These are phyloP conservation scores for Dictyostelium capitatum DNA, from an alignment of 78 protist genomes.

Conservation along the genomic window DNA sequence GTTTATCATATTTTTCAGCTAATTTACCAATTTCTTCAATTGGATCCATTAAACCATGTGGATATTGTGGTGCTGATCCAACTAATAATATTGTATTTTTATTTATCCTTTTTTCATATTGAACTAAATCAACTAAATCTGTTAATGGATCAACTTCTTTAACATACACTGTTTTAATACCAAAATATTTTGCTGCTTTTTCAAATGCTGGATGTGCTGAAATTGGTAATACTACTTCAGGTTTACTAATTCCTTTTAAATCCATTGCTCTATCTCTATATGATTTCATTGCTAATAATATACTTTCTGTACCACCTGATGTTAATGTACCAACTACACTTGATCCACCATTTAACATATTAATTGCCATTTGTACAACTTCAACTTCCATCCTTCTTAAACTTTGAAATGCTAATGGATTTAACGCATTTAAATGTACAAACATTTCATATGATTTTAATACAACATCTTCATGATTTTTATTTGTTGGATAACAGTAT, in stretches of 20 bases:
- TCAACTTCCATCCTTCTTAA: conserved; percentile 93
- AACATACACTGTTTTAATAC: conserved; percentile 63
- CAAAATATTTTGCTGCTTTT: conserved; percentile 76
- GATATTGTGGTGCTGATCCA: conserved; percentile 92
- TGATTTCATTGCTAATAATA: conserved; percentile 76
- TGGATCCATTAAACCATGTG: conserved; percentile 93
- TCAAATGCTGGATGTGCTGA: conserved; percentile 80
- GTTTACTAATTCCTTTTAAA: conserved; percentile 27
- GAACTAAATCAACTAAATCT: conserved; percentile 37
- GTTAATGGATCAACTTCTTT: not conserved
- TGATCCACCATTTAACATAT: conserved; percentile 80
- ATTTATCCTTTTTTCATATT: conserved; percentile 40
- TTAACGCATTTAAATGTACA: conserved; percentile 91
- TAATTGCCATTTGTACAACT: conserved; percentile 83
- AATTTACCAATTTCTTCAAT: conserved; percentile 71
- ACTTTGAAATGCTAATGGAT: conserved; percentile 85
- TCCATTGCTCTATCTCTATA: conserved; percentile 80
- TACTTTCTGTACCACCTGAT: conserved; percentile 78
- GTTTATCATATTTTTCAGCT: conserved; percentile 60
- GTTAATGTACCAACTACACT: conserved; percentile 71
- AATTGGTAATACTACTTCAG: conserved; percentile 77
- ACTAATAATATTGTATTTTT: conserved; percentile 82
- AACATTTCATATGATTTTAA: conserved; percentile 62
- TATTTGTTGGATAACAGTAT: conserved; percentile 65
- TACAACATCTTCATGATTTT: conserved; percentile 55